A percentile compares a stretch with the other conserved stretches of the same genome.
Evolutionary conservation across 208 protist genomes (phyloP).

Genomic region (Wallacemonas sp.): DNA sequence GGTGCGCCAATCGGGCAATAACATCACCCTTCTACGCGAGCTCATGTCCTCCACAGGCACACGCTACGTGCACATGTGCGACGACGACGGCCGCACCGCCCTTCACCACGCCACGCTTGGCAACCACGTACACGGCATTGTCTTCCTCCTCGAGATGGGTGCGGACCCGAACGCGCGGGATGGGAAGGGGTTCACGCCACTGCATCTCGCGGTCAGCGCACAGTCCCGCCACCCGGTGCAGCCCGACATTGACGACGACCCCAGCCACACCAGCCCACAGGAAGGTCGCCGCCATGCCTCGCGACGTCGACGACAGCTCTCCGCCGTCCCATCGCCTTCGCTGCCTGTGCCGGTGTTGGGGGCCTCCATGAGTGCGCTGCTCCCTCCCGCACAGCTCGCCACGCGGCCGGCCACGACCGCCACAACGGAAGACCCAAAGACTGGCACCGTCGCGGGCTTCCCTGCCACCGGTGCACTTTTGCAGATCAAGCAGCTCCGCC

Average conservation of each 20-base stretch:
- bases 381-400: not conserved
- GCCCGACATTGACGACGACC: constrained; percentile 5
- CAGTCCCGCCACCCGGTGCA: not conserved
- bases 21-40: constrained; percentile 24
- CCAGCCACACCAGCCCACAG: not conserved
- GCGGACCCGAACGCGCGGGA: constrained; percentile 33
- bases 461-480: constrained; percentile 15
- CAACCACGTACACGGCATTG: constrained; percentile 25
- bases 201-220: constrained; percentile 37
- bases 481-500: constrained; percentile 10
- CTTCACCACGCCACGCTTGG: constrained; percentile 38
- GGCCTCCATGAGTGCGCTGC: too few species aligned
- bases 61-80: constrained; percentile 18
- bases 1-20: constrained; percentile 32
- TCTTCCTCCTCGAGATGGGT: constrained; percentile 32
- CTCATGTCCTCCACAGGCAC: constrained; percentile 20
- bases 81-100: constrained; percentile 27
- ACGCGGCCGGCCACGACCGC: not conserved
- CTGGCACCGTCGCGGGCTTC: constrained; percentile 6
- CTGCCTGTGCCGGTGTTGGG: not conserved
- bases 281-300: not conserved
- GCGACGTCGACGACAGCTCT: not conserved
- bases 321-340: not conserved
- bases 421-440: not conserved
- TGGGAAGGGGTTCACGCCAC: constrained; percentile 36